Percentiles rank a stretch among this genome's conserved stretches.
phyloP scores from a whole-genome alignment of 306 rosid genomes.

The Pterocarpus santalinus region DNA sequence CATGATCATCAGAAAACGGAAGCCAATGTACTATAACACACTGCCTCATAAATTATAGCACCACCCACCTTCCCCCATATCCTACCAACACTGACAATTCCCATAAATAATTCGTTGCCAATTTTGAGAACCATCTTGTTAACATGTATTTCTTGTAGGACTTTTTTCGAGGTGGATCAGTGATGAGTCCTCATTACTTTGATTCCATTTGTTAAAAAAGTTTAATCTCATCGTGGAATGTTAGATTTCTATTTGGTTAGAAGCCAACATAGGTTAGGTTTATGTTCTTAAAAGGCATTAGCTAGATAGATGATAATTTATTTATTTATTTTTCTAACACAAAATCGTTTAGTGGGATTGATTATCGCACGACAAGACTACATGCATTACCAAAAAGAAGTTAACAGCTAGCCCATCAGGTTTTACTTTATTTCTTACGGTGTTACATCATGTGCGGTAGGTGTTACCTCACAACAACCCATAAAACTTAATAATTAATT shows the following conservation, averaged over 20 bases:
- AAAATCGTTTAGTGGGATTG: constrained; percentile 37
- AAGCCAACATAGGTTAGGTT: background rate
- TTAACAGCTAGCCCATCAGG: constrained; percentile 22
- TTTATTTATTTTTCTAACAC: background rate
- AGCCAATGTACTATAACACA: constrained; percentile 46
- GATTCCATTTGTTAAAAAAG: constrained; percentile 7
- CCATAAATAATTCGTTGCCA: constrained; percentile 54
- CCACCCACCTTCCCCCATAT: constrained; percentile 54
- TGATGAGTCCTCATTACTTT: constrained; percentile 8
- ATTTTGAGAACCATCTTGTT: background rate
- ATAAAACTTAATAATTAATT: constrained; percentile 22
- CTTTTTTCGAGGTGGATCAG: constrained; percentile 39
- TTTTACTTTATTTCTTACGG: constrained; percentile 37
- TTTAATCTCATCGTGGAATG: constrained; percentile 4
- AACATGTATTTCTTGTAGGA: background rate
- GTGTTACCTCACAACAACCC: constrained; percentile 42
- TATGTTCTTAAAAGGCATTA: constrained; percentile 9
- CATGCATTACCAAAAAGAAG: constrained; percentile 29
- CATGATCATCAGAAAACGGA: constrained; percentile 52
- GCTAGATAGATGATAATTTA: background rate
- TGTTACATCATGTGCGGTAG: constrained; percentile 38
- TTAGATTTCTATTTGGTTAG: background rate
- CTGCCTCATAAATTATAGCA: constrained; percentile 59
- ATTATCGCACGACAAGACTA: constrained; percentile 41
- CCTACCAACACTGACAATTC: constrained; percentile 54